Evolutionary conservation across 192 early-diverging fungal species (phyloP).

Genomic region (Podochytrium sp.): DNA sequence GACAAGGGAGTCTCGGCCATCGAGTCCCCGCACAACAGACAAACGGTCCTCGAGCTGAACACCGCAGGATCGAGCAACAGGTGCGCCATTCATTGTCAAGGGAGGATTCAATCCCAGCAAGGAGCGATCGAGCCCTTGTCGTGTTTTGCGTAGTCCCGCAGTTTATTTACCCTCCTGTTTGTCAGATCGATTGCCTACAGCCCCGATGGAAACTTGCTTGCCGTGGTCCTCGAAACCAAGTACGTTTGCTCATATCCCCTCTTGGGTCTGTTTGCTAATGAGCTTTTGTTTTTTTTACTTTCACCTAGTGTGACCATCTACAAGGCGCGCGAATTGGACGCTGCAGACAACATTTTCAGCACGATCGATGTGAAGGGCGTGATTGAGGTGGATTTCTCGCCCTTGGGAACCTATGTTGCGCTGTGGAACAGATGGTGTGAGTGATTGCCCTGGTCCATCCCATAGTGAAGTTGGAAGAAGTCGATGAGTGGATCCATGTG

Average conservation of each 20-base stretch:
- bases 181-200: constrained; percentile 59
- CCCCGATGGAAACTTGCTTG: constrained; percentile 71
- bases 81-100: neutral
- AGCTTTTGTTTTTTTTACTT: constrained; percentile 16
- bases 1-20: constrained; percentile 14
- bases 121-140: neutral
- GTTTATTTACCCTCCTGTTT: neutral
- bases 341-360: constrained; percentile 56
- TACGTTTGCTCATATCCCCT: neutral
- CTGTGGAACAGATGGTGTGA: constrained; percentile 83
- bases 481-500: no score
- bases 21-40: constrained; percentile 10
- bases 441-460: no score
- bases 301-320: constrained; percentile 69
- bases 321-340: constrained; percentile 52
- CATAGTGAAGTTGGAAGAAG: no score
- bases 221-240: constrained; percentile 46
- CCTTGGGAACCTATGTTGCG: constrained; percentile 84
- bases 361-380: constrained; percentile 69
- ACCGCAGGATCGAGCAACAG: constrained; percentile 13
- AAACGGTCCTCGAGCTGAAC: constrained; percentile 10
- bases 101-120: neutral
- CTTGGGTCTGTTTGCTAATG: neutral
- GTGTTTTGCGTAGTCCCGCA: neutral
- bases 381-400: constrained; percentile 90